These are phyloP conservation scores for Testicularia cyperi DNA, from an alignment of 1,284 basidiomycete genomes.

Conservation along the genomic window DNA sequence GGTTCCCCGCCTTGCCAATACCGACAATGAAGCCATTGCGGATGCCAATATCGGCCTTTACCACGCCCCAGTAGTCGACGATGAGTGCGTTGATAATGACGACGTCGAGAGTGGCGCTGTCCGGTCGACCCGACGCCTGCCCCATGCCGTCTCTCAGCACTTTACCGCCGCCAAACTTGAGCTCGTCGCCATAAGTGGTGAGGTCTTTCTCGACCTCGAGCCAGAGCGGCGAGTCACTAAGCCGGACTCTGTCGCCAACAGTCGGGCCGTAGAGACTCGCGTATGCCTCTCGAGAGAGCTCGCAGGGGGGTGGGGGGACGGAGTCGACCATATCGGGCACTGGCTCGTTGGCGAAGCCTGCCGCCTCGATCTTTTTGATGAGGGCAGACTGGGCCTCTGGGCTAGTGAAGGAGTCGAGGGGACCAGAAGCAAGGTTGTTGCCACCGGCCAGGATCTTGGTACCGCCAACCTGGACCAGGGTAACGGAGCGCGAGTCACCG, in stretches of 20 bases:
- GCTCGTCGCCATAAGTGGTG: slow-evolving; percentile 84
- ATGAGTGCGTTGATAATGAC: slow-evolving; percentile 94
- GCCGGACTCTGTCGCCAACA: slow-evolving; percentile 79
- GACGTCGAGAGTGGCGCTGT: slow-evolving; percentile 76
- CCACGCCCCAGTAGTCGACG: slow-evolving; percentile 91
- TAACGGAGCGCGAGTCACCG: slow-evolving; percentile 81
- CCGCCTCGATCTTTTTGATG: slow-evolving; percentile 25
- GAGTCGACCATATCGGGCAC: slow-evolving; percentile 10
- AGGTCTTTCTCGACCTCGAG: slow-evolving; percentile 86
- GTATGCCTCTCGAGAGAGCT: slow-evolving; percentile 48
- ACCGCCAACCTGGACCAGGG: slow-evolving; percentile 78
- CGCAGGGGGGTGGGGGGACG: slow-evolving; percentile 21
- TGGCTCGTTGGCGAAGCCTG: slow-evolving; percentile 41
- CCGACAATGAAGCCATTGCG: slow-evolving; percentile 80
- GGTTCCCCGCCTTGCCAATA: slow-evolving; percentile 96
- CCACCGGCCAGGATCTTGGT: slow-evolving; percentile 69
- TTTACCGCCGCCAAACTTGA: slow-evolving; percentile 85
- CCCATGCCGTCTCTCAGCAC: slow-evolving; percentile 64
- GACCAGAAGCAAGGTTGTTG: slow-evolving; percentile 66
- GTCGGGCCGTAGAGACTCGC: slow-evolving; percentile 72
- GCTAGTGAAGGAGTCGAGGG: slow-evolving; percentile 21
- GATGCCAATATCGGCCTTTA: slow-evolving; percentile 98
- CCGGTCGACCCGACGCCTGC: slow-evolving; percentile 75
- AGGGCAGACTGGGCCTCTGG: slow-evolving; percentile 6
- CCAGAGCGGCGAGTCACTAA: slow-evolving; percentile 90